These are phyloP conservation scores for thale cress (Arabidopsis thaliana) DNA, from an alignment of 345 rosid genomes.

Conservation along the genomic window DNA sequence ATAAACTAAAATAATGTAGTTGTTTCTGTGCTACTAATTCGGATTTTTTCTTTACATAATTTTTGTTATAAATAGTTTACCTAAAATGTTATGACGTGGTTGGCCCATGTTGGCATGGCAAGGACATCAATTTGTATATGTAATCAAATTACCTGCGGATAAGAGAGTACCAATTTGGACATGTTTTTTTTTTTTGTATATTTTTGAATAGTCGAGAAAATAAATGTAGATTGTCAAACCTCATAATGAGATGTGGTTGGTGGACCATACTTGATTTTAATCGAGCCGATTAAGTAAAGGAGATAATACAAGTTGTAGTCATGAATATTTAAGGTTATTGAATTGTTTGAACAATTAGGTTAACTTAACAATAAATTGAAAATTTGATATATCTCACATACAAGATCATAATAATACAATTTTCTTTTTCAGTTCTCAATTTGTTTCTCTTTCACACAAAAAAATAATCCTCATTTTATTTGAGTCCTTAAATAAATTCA, in stretches of 20 bases:
- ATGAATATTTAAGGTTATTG: not conserved
- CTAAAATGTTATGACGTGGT: slow-evolving; percentile 10
- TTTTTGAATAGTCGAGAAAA: slow-evolving; percentile 27
- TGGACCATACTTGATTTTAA: slow-evolving; percentile 32
- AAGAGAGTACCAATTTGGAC: slow-evolving; percentile 20
- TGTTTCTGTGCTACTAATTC: slow-evolving; percentile 14
- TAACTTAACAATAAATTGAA: not conserved
- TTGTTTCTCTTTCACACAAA: no score
- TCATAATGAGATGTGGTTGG: slow-evolving; percentile 35
- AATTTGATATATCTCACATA: not conserved
- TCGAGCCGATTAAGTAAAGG: slow-evolving; percentile 16
- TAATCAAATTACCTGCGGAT: slow-evolving; percentile 26
- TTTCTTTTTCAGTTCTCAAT: no score
- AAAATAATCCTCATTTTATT: not conserved
- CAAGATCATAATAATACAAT: not conserved
- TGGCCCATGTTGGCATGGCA: not conserved
- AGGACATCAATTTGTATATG: slow-evolving; percentile 10
- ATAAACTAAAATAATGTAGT: not conserved
- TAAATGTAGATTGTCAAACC: slow-evolving; percentile 35
- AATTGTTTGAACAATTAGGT: slow-evolving; percentile 6
- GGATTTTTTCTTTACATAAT: not conserved
- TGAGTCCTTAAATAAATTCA: not conserved
- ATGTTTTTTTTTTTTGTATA: not conserved
- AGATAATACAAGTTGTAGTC: slow-evolving; percentile 14
- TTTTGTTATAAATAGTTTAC: not conserved